Evolutionary conservation across 768 basidiomycete genomes (phyloP).

Genomic region (Suillus weaverae): DNA sequence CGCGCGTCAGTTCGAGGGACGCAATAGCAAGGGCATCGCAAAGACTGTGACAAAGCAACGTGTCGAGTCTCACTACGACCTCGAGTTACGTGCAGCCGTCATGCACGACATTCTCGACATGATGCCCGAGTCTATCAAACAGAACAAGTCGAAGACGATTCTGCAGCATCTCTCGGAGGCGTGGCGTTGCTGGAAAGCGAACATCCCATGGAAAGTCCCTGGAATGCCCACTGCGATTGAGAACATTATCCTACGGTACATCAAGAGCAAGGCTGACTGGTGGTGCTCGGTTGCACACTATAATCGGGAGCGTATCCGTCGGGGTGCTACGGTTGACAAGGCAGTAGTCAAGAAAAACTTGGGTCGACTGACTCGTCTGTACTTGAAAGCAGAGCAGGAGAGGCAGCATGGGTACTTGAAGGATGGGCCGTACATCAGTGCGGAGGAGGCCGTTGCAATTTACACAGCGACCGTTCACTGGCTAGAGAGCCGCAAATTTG

Average conservation of each 20-base stretch:
- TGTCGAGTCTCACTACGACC: constrained; percentile 97
- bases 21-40: constrained; percentile 94
- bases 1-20: constrained; percentile 97
- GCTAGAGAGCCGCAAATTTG: constrained; percentile 97
- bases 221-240: constrained; percentile 99
- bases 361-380: constrained; percentile 94
- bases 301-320: constrained; percentile 95
- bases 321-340: constrained; percentile 97
- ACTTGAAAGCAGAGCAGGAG: constrained; percentile 98
- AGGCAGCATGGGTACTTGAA: constrained; percentile 98
- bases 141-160: constrained; percentile 99
- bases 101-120: constrained; percentile 99
- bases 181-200: constrained; percentile 97
- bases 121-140: constrained; percentile 99
- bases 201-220: constrained; percentile 99
- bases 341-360: constrained; percentile 99
- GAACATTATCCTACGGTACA: constrained; percentile 97
- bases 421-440: constrained; percentile 98
- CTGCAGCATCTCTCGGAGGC: constrained; percentile 97
- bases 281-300: constrained; percentile 98
- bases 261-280: constrained; percentile 99
- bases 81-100: constrained; percentile 95
- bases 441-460: constrained; percentile 98
- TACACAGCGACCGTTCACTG: constrained; percentile 99
- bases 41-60: constrained; percentile 99